These are phyloP conservation scores for Parastagonospora avenae DNA, from an alignment of 2,329 filamentous ascomycete genomes.

Conservation along the genomic window DNA sequence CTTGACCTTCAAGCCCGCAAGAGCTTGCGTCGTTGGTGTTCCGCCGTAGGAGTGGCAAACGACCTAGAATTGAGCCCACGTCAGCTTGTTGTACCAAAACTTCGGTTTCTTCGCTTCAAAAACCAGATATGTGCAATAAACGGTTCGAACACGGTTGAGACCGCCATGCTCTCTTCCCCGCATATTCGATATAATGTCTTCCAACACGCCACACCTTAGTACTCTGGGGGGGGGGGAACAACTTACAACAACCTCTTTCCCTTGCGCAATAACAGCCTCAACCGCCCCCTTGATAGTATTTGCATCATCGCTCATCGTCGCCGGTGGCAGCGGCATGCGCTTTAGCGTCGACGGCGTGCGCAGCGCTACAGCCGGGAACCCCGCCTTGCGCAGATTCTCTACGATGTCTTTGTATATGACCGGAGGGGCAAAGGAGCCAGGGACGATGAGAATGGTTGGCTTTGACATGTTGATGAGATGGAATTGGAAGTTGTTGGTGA, in stretches of 20 bases:
- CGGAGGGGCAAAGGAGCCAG: slow-evolving; percentile 24
- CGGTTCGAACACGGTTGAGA: too few species aligned
- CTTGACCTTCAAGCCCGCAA: slow-evolving; percentile 14
- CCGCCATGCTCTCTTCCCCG: too few species aligned
- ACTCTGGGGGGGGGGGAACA: too few species aligned
- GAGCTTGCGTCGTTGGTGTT: slow-evolving; percentile 12
- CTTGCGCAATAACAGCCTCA: slow-evolving; percentile 26
- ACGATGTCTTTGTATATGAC: slow-evolving; percentile 15
- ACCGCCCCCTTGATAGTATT: slow-evolving; percentile 26
- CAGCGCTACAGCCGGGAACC: slow-evolving; percentile 17
- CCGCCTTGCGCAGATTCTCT: slow-evolving; percentile 5
- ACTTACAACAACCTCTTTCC: slow-evolving; percentile 36
- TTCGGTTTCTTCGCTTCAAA: too few species aligned
- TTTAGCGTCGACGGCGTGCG: slow-evolving; percentile 19
- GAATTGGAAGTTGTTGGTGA: neutral
- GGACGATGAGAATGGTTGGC: slow-evolving; percentile 24
- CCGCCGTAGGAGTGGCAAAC: slow-evolving; percentile 22
- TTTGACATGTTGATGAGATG: slow-evolving; percentile 3
- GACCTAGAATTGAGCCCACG: too few species aligned
- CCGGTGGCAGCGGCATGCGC: slow-evolving; percentile 12
- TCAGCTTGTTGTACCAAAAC: too few species aligned
- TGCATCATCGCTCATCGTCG: slow-evolving; percentile 34
- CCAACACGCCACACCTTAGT: too few species aligned
- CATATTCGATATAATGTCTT: too few species aligned
- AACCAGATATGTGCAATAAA: too few species aligned